Conservation (phyloP, 495 filamentous ascomycete genomes). For the Aspergillus haitiensis region DNA sequence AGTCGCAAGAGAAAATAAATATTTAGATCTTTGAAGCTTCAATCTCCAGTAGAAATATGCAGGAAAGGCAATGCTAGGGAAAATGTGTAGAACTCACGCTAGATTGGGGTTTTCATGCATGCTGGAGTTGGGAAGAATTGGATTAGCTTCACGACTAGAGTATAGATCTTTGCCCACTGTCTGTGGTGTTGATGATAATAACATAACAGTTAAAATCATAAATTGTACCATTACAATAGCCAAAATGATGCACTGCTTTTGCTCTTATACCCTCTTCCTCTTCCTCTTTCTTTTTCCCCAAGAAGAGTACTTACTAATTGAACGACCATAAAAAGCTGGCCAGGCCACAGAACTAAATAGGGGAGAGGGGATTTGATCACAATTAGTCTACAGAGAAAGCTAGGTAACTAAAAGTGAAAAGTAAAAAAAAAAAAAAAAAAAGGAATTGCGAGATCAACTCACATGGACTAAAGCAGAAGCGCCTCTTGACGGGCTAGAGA, state of each 20-base stretch:
- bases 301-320: conserved; percentile 50
- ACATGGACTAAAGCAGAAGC: conserved; percentile 72
- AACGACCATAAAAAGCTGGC: conserved; percentile 68
- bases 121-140: conserved; percentile 21
- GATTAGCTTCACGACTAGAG: neutral
- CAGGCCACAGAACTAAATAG: conserved; percentile 54
- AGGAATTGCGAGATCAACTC: conserved; percentile 18
- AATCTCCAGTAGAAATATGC: neutral
- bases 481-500: conserved; percentile 67
- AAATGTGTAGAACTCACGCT: conserved; percentile 36
- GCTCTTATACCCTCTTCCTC: too few relatives aligned
- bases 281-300: neutral
- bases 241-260: too few relatives aligned
- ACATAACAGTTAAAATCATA: too few relatives aligned
- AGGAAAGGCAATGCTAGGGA: neutral
- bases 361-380: neutral
- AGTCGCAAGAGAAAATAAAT: conserved; percentile 19
- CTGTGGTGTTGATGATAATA: too few relatives aligned
- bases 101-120: conserved; percentile 48
- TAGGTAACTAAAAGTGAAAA: conserved; percentile 12
- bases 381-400: conserved; percentile 1
- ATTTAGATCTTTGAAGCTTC: conserved; percentile 12
- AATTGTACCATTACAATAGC: too few relatives aligned
- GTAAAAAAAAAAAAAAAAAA: neutral
- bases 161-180: neutral